Conservation (phyloP, 441 rosid species). For the Flueggea neowawraea region DNA sequence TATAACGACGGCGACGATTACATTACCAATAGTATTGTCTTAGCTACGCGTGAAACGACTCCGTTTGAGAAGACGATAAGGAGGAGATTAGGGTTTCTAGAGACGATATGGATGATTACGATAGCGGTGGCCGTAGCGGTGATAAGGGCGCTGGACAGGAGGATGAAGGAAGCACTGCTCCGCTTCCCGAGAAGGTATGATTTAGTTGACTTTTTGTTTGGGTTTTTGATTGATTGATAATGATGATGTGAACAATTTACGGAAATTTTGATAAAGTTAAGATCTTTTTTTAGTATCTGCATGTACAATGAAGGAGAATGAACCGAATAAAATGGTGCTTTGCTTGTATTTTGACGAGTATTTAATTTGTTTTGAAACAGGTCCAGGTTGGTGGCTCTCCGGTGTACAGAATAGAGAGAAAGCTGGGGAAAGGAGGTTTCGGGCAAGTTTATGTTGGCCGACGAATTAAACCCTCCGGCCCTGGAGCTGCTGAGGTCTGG, state of each 20-base stretch:
- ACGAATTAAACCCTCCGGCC: conserved; percentile 35
- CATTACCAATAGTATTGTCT: conserved; percentile 4
- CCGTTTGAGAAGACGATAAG: conserved; percentile 17
- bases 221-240: too few species aligned
- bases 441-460: conserved; percentile 84
- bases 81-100: conserved; percentile 18
- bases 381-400: conserved; percentile 73
- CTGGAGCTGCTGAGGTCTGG: conserved; percentile 40
- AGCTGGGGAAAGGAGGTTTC: conserved; percentile 79
- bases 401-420: conserved; percentile 48
- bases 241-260: too few species aligned
- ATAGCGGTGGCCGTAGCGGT: conserved; percentile 63
- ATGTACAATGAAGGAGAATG: too few species aligned
- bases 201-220: neutral
- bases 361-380: conserved; percentile 24
- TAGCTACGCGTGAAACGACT: conserved; percentile 12
- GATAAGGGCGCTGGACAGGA: conserved; percentile 67
- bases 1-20: too few species aligned
- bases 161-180: conserved; percentile 82
- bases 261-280: too few species aligned
- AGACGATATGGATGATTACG: conserved; percentile 61
- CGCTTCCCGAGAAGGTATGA: conserved; percentile 78
- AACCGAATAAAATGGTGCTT: too few species aligned
- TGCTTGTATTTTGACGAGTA: too few species aligned
- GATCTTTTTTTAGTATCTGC: too few species aligned